Percentiles rank a stretch among this genome's conserved stretches.
Evolutionary conservation across 164 flowering plant genomes (phyloP).

Genomic region (Sextonia rubra): DNA sequence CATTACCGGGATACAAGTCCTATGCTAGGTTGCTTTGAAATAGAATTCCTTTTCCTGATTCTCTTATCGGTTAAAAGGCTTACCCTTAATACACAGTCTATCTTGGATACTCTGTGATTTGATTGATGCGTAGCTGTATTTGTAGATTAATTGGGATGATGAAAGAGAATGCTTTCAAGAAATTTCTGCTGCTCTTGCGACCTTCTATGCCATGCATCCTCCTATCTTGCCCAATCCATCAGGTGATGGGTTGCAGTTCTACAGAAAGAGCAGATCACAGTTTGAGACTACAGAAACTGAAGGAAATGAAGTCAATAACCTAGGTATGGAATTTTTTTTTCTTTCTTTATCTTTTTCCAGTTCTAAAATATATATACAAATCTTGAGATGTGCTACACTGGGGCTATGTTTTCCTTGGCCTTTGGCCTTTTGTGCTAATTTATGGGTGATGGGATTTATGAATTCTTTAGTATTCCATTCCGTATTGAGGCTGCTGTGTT

Average conservation of each 20-base stretch:
- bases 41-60: too few species aligned
- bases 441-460: too few species aligned
- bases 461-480: background rate
- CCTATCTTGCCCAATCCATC: conserved; percentile 91
- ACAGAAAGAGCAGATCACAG: conserved; percentile 35
- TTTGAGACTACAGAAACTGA: conserved; percentile 19
- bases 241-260: conserved; percentile 67
- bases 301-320: conserved; percentile 12
- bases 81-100: background rate
- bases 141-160: conserved; percentile 85
- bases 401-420: too few species aligned
- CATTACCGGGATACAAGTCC: too few species aligned
- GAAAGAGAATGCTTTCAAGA: conserved; percentile 77
- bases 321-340: conserved; percentile 25
- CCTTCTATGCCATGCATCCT: conserved; percentile 89
- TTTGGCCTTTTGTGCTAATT: too few species aligned
- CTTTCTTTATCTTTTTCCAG: too few species aligned
- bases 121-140: conserved; percentile 3
- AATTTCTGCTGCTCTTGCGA: conserved; percentile 78
- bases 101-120: background rate
- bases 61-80: too few species aligned
- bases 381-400: too few species aligned
- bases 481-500: background rate
- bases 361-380: too few species aligned
- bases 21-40: too few species aligned